A percentile compares a stretch with the other conserved stretches of the same genome.
Evolutionary conservation across 106 monocot species (phyloP).

Genomic region (Apostasia ramifera): DNA sequence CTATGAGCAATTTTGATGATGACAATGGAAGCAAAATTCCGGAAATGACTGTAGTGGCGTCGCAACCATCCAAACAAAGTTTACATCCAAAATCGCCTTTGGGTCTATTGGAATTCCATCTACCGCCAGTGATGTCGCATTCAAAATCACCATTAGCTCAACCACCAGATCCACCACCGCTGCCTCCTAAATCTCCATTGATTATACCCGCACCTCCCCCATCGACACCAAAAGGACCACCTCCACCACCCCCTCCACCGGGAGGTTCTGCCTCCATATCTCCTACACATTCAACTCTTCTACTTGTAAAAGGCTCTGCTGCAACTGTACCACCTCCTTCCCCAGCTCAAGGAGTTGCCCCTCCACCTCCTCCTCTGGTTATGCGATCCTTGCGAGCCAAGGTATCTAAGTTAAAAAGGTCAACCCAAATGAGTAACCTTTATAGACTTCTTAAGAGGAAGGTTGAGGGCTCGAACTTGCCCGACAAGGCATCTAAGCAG

Average conservation of each 20-base stretch:
- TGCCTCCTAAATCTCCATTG: background rate
- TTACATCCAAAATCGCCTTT: constrained; percentile 1
- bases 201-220: constrained; percentile 1
- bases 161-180: constrained; percentile 9
- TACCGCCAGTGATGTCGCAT: background rate
- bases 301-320: background rate
- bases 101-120: background rate
- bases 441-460: constrained; percentile 45
- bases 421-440: constrained; percentile 46
- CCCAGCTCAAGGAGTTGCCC: constrained; percentile 9
- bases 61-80: background rate
- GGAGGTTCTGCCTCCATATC: background rate
- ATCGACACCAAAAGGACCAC: background rate
- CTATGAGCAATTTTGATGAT: constrained; percentile 3
- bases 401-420: constrained; percentile 53
- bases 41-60: background rate
- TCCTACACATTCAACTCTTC: constrained; percentile 18
- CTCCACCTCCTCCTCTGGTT: constrained; percentile 23
- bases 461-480: constrained; percentile 41
- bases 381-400: constrained; percentile 22
- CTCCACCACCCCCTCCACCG: constrained; percentile 6
- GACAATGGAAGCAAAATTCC: background rate
- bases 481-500: constrained; percentile 15
- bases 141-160: background rate
- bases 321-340: constrained; percentile 9